Percentiles rank a stretch among this genome's conserved stretches.
These are phyloP conservation scores for Ustilaginoidea virens DNA, from an alignment of 2,329 filamentous ascomycete species.

Conservation along the genomic window DNA sequence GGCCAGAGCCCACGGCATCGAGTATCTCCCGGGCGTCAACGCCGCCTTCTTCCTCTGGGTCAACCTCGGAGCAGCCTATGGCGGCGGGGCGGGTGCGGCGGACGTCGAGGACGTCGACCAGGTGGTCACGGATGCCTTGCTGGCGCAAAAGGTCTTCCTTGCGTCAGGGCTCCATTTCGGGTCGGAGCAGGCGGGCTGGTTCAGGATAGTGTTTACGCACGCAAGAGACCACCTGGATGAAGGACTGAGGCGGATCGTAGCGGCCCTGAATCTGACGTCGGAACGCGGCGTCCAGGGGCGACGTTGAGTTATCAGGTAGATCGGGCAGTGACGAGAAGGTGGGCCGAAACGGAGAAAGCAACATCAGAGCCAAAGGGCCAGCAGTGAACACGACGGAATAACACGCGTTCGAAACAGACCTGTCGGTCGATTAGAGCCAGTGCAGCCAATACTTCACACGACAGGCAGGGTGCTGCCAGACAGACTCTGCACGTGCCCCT, in stretches of 20 bases:
- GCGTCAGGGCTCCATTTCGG: slow-evolving; percentile 21
- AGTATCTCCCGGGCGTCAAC: slow-evolving; percentile 30
- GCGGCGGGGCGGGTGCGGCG: slow-evolving; percentile 2
- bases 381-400: too few relatives aligned
- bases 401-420: too few relatives aligned
- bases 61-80: slow-evolving; percentile 23
- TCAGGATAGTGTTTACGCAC: slow-evolving; percentile 23
- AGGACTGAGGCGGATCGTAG: slow-evolving; percentile 8
- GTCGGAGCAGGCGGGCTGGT: slow-evolving; percentile 22
- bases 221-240: slow-evolving; percentile 14
- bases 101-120: slow-evolving; percentile 9
- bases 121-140: slow-evolving; percentile 13
- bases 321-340: background rate
- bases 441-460: too few relatives aligned
- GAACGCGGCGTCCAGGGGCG: background rate
- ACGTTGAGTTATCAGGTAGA: background rate
- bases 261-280: background rate
- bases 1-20: slow-evolving; percentile 23
- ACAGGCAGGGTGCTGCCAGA: too few relatives aligned
- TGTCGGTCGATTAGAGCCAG: too few relatives aligned
- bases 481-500: too few relatives aligned
- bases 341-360: too few relatives aligned
- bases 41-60: slow-evolving; percentile 42
- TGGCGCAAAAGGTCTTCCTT: slow-evolving; percentile 18
- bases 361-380: too few relatives aligned